Base-by-base conservation (phyloP, 2,329 filamentous ascomycete species). In the Penicillium sumatraense region DNA sequence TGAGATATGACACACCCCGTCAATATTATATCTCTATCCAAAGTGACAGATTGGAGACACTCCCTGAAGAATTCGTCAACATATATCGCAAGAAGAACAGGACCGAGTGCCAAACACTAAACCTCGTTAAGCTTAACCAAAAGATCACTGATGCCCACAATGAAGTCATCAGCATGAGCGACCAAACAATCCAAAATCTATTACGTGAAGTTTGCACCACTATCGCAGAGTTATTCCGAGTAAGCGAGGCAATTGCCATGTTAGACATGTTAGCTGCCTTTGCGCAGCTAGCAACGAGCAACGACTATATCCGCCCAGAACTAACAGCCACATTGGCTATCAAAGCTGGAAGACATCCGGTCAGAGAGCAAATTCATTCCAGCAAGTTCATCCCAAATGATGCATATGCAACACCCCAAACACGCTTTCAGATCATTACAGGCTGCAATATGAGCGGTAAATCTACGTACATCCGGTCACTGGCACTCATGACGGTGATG, bases 361-460 rank as follows among this genome's bases (percentile, higher is more conserved):
- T 96, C 54, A 80, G 87, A 4, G 91, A 96, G 74, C 89, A 87
- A 68, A 84, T 87, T 2, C 86, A 90, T 61, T 76, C 79, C 1
- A 83, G 82, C 42, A 86, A 84, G 20, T 96, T 90, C 68, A 80
- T 98, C 3, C 90, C 95, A 0, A 98, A 98, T 60, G 93, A 98
- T 67, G 90, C 93, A 24, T 98, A 93, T 66, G 89, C 91, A 2
- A 89, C 88, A 0, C 83, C 89, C 29, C 87, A 93, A 57, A 86
- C 87, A 31, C 86, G 93, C 1, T 96, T 97, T 66, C 93, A 98
- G 62, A 89, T 98, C 58, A 88, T 99, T 59, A 98, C 93, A 0
- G 93, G 95, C 3, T 96, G 91, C 71, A 99, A 99, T 66, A 99
- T 99, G 95, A 96, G 91, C 64, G 95, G 93, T 1, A 99, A 98